Evolutionary conservation across 768 basidiomycete species (phyloP), one percentile per base, ranked within the genome.

Genomic region (Trametes villosa): DNA sequence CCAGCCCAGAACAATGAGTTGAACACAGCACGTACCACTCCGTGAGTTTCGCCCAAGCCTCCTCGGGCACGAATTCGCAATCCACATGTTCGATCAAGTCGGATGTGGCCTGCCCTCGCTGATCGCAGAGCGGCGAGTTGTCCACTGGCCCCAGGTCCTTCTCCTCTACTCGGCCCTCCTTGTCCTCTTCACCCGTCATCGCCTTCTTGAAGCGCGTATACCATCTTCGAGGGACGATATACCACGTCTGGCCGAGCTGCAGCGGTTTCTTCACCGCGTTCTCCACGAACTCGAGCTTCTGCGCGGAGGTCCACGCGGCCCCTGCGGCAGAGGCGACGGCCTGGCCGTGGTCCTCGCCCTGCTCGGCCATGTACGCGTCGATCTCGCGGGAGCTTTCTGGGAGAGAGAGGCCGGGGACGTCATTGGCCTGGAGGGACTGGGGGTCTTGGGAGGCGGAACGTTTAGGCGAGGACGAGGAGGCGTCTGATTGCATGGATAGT

Each of bases 151-250:
- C 88, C 60, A 93, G 71, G 60, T 88, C 81, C 24, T 81, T 73
- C 71, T 91, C 88, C 31, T 79, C 76, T 31, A 91, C 70, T 2
- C 75, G 70, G 18, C 86, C 89, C 67, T 87, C 81, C 74, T 91
- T 92, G 78, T 89, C 88, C 27, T 78, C 69, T 63, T 85, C 75
- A 29, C 89, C 90, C 0, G 83, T 80, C 68, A 88, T 88, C 12
- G 91, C 92, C 67, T 83, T 84, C 62, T 80, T 75, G 88, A 91
- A 96, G 33, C 85, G 83, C 59, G 82, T 82, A 77, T 83, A 91
- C 94, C 94, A 96, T 22, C 68, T 66, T 49, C 82, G 74, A 22
- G 87, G 80, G 29, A 96, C 79, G 49, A 96, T 75, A 75, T 85
- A 94, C 93, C 93, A 95, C 9, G 80, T 86, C 51, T 93, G 85